Conservation (phyloP, 108 stramenopile species). For the Chaetoceros tenuissimus region DNA sequence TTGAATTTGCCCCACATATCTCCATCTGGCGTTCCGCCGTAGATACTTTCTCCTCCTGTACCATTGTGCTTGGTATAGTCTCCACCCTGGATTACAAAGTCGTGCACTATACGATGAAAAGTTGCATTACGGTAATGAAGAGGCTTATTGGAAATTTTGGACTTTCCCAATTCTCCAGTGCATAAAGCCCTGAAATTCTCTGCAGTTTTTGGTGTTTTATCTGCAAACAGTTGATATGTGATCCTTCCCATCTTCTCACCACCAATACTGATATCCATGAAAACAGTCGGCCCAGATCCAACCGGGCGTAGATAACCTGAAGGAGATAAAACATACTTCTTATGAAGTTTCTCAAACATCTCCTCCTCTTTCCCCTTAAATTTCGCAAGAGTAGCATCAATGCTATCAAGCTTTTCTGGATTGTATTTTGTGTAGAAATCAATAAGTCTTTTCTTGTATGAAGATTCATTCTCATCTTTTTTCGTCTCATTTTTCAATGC, state of each 20-base stretch:
- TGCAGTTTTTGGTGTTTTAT: constrained; percentile 72
- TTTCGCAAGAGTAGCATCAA: constrained; percentile 33
- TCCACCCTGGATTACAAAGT: constrained; percentile 67
- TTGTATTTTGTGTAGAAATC: constrained; percentile 43
- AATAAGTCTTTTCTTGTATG: constrained; percentile 12
- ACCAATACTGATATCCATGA: constrained; percentile 63
- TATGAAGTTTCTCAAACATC: neutral
- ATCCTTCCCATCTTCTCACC: constrained; percentile 56
- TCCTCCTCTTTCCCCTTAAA: constrained; percentile 20
- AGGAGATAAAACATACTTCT: neutral
- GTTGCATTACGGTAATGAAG: constrained; percentile 25
- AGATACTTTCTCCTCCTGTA: constrained; percentile 76
- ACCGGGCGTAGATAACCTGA: constrained; percentile 12
- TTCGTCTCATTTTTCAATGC: neutral
- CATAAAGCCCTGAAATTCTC: constrained; percentile 87
- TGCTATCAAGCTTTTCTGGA: constrained; percentile 28
- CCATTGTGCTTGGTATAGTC: constrained; percentile 77
- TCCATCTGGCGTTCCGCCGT: constrained; percentile 15
- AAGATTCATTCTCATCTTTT: neutral
- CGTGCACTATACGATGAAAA: constrained; percentile 74
- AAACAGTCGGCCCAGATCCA: constrained; percentile 41
- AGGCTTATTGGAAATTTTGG: constrained; percentile 3
- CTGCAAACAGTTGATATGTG: constrained; percentile 64
- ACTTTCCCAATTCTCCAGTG: constrained; percentile 58
- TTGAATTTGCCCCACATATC: constrained; percentile 65